Evolutionary conservation across 139 green algal species (phyloP), one percentile per base, ranked within the genome.

Genomic region (Chlamydomonas sphaeroides): DNA sequence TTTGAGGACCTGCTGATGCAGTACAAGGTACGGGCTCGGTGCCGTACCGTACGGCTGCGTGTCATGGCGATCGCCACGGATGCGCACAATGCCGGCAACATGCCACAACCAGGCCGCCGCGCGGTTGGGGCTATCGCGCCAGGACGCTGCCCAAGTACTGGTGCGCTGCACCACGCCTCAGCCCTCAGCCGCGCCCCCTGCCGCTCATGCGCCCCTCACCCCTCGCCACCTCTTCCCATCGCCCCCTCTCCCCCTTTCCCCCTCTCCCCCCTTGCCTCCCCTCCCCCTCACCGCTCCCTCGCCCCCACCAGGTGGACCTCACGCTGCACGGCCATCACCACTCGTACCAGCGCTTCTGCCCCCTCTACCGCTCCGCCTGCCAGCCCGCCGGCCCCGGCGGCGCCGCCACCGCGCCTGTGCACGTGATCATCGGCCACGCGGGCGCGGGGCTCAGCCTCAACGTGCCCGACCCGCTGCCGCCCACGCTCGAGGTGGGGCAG

Each of bases 281-380:
- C n/a, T 6, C 28, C 63, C 30, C 39, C 11, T 10, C n/a, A n/a
- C n/a, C n/a, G n/a, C n/a, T n/a, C n/a, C n/a, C n/a, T n/a, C n/a
- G n/a, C n/a, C n/a, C 5, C 33, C 36, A 10, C 14, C 68, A 85
- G 65, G 93, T 96, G 41, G 92, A 96, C 78, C 63, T 93, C 33
- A 92, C 90, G 35, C 85, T 89, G 51, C 76, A 89, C 33, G 93
- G 93, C 33, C 93, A 96, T 86, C 89, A 95, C 85, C 93, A 96
- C 88, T 86, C 66, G 36, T 96, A 95, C 85, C 90, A 94, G 88
- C 90, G 93, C 73, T 94, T 87, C 26, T 96, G 93, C 88, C 67
- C 86, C 6, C 59, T 90, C 42, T 62, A 84, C 28, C 68, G 57
- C 17, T 56, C 77, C 30, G 61, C 21, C 18, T 92, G 87, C 70